phyloP scores from a whole-genome alignment of 2,329 filamentous ascomycete species.

The Cladosporium halotolerans region DNA sequence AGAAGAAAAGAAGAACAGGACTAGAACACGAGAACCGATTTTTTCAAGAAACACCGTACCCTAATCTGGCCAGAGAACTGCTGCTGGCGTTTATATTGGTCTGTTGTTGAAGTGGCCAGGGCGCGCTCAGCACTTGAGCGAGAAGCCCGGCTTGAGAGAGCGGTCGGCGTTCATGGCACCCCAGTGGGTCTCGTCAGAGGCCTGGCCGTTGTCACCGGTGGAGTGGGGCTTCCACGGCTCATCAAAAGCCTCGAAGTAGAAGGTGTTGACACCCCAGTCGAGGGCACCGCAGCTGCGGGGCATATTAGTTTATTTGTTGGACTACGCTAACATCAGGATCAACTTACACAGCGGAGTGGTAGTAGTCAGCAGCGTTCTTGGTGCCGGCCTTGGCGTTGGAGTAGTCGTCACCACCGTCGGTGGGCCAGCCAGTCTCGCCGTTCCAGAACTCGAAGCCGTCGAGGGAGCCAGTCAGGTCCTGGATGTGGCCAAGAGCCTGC shows the following conservation, averaged over 20 bases:
- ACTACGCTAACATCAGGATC: background rate
- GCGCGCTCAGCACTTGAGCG: conserved; percentile 35
- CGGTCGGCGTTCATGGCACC: conserved; percentile 58
- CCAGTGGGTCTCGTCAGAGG: conserved; percentile 62
- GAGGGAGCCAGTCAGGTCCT: conserved; percentile 49
- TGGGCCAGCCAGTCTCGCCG: conserved; percentile 64
- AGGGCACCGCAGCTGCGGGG: conserved; percentile 5
- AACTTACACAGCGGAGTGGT: conserved; percentile 48
- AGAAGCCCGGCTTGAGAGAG: conserved; percentile 47
- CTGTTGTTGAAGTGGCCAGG: too few species aligned
- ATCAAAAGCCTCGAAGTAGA: conserved; percentile 69
- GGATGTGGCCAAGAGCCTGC: conserved; percentile 58
- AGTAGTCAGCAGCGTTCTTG: conserved; percentile 55
- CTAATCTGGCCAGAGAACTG: too few species aligned
- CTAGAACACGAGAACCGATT: too few species aligned
- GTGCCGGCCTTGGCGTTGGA: conserved; percentile 55
- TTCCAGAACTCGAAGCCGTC: conserved; percentile 60
- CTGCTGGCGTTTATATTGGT: too few species aligned
- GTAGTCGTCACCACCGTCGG: conserved; percentile 56
- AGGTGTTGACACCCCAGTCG: conserved; percentile 59
- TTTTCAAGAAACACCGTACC: too few species aligned
- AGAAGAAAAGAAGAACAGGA: too few species aligned
- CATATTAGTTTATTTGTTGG: too few species aligned
- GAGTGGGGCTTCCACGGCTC: conserved; percentile 53
- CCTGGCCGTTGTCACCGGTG: conserved; percentile 56